Evolutionary conservation across 805 yeast species (phyloP).

Genomic region (Lipomyces mesembrius): DNA sequence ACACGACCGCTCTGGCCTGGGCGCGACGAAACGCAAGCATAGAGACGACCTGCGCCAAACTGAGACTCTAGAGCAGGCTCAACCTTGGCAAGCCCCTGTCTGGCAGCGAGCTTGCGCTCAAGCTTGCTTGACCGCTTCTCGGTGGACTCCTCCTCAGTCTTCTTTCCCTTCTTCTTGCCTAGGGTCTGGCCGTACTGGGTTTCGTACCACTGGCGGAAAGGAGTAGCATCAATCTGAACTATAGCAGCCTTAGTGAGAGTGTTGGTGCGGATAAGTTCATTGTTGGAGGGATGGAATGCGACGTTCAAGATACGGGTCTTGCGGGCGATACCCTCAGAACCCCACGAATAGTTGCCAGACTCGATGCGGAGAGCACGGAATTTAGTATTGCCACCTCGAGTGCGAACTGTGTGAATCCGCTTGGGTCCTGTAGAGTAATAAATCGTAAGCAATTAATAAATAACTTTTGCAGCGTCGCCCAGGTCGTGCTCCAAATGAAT

Average conservation of each 20-base stretch:
- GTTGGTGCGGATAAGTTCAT: constrained; percentile 99
- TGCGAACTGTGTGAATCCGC: constrained; percentile 99
- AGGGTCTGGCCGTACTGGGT: constrained; percentile 93
- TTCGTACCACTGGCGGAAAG: constrained; percentile 99
- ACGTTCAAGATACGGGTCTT: constrained; percentile 99
- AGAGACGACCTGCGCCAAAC: constrained; percentile 98
- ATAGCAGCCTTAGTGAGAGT: constrained; percentile 98
- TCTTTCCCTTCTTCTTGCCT: constrained; percentile 73
- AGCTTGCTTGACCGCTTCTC: constrained; percentile 76
- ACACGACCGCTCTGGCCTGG: constrained; percentile 99
- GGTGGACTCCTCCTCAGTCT: constrained; percentile 49
- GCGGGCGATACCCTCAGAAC: constrained; percentile 96
- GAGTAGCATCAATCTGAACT: constrained; percentile 99
- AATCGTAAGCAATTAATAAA: neutral
- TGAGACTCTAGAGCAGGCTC: constrained; percentile 92
- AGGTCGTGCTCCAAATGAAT: neutral
- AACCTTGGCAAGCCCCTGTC: constrained; percentile 82
- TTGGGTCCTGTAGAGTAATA: constrained; percentile 62
- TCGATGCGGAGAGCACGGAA: constrained; percentile 99
- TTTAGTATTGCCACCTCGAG: constrained; percentile 99
- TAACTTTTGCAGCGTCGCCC: neutral
- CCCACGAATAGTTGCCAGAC: constrained; percentile 98
- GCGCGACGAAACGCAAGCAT: constrained; percentile 98
- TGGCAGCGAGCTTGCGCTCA: constrained; percentile 90
- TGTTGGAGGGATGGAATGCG: constrained; percentile 99